Percentiles rank a stretch among this genome's conserved stretches.
These are phyloP conservation scores for Diplodia corticola DNA, from an alignment of 2,329 filamentous ascomycete genomes.

Conservation along the genomic window DNA sequence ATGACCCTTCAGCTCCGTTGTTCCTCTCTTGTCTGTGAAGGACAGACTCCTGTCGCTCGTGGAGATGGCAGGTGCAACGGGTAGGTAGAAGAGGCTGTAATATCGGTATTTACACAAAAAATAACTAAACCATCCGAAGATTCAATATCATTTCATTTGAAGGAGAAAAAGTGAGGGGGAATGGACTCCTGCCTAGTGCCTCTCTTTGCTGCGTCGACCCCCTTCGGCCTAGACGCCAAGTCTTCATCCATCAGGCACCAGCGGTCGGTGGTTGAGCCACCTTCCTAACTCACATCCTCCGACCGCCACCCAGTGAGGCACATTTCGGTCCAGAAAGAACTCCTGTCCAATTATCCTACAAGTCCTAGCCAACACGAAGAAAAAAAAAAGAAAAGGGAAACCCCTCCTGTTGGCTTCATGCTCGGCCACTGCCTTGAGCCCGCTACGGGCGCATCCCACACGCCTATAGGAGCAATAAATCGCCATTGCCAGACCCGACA, in stretches of 20 bases:
- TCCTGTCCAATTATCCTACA: constrained; percentile 2
- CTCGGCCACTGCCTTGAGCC: neutral
- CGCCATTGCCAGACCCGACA: constrained; percentile 66
- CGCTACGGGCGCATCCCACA: neutral
- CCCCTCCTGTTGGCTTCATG: neutral
- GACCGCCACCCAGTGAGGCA: neutral
- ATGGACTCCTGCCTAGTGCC: neutral
- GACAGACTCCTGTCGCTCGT: neutral
- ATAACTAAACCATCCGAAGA: neutral
- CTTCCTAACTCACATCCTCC: neutral
- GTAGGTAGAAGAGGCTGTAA: neutral
- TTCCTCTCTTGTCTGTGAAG: neutral
- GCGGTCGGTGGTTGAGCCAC: neutral
- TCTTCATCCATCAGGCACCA: neutral
- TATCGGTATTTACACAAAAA: constrained; percentile 12
- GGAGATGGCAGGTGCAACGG: neutral
- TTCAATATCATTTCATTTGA: neutral
- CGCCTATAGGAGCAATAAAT: constrained; percentile 64
- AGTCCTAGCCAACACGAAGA: neutral
- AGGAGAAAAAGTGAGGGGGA: neutral
- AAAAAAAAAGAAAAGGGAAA: neutral
- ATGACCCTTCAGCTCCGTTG: neutral
- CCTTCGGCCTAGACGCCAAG: neutral
- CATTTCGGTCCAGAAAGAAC: neutral
- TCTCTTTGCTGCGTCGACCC: neutral